Evolutionary conservation across 257 asterid genomes (phyloP).

Genomic region (Jacaranda copaia): DNA sequence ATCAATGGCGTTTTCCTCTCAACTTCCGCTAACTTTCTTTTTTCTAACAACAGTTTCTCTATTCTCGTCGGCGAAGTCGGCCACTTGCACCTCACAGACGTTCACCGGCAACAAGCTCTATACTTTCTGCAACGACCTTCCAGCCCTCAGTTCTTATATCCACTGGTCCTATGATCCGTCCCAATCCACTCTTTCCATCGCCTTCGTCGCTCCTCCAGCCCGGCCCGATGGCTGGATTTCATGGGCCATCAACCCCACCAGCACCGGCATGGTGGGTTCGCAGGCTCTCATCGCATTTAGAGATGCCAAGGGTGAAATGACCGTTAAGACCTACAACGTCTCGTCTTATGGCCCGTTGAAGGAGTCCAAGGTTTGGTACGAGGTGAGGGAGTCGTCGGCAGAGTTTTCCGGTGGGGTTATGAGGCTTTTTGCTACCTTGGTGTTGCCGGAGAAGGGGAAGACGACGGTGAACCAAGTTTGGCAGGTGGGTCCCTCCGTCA

Average conservation of each 20-base stretch:
- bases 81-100: constrained; percentile 57
- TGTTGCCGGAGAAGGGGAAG: constrained; percentile 55
- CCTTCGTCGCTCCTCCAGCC: constrained; percentile 66
- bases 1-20: constrained; percentile 44
- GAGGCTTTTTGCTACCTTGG: constrained; percentile 62
- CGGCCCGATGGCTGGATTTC: constrained; percentile 68
- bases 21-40: constrained; percentile 23
- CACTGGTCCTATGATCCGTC: constrained; percentile 59
- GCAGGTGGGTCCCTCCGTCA: constrained; percentile 65
- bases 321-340: constrained; percentile 55
- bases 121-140: constrained; percentile 58
- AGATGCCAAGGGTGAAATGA: constrained; percentile 41
- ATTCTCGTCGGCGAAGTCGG: constrained; percentile 48
- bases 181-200: constrained; percentile 52
- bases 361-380: constrained; percentile 57
- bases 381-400: constrained; percentile 49
- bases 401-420: constrained; percentile 50
- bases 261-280: constrained; percentile 67
- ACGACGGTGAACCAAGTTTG: constrained; percentile 63
- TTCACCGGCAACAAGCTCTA: constrained; percentile 53
- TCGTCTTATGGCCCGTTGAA: constrained; percentile 37
- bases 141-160: constrained; percentile 55
- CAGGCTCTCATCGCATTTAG: constrained; percentile 63
- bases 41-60: constrained; percentile 5
- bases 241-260: constrained; percentile 75